Evolutionary conservation across 116 monocot species (phyloP), one percentile per base, ranked within the genome.

Genomic region (Cymodocea nodosa): DNA sequence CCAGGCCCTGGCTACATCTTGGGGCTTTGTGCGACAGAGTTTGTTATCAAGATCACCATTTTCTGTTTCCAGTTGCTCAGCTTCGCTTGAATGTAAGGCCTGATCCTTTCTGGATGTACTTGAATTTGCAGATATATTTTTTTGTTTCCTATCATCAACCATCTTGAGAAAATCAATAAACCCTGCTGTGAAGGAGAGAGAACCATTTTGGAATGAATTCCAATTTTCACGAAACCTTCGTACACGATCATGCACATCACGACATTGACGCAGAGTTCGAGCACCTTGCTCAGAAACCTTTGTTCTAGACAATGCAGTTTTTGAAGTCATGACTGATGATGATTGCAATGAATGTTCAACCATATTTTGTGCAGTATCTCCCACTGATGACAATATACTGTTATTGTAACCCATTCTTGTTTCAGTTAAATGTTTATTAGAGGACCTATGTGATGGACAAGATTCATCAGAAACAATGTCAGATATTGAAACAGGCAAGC

Each of bases 1-100:
- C 90, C 90, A 90, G 63, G 90, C 85, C 73, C 71, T 83, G 7
- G 63, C 58, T 35, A 72, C 73, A 70, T 79, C 83, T 44, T 58
- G 24, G 14, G 59, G 49, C 23, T 23, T 36, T 30, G 17, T 57
- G 22, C 51, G 49, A 34, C 34, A 30, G 30, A 60, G 25, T 24
- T 23, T 24, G 30, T 60, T 34, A 3, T 15, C 24, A 44, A 44
- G 44, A 24, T 3, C 2, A 60, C 1, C 35, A 35, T 19, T 54
- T 54, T 37, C 35, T 44, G 44, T 20, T n/a, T 5, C 7, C 17
- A 17, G 16, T 13, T 19, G 19, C 15, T 40, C 18, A 44, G 63
- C 19, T 35, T 63, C 44, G 63, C 44, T 63, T 19, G 36, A 4
- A 54, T 3, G 19, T 5, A 17, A 44, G 12, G 44, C 12, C 44